Percentiles rank a stretch among this genome's conserved stretches.
Conservation (phyloP, 495 filamentous ascomycete genomes). For the Geoglossum glabrum region DNA sequence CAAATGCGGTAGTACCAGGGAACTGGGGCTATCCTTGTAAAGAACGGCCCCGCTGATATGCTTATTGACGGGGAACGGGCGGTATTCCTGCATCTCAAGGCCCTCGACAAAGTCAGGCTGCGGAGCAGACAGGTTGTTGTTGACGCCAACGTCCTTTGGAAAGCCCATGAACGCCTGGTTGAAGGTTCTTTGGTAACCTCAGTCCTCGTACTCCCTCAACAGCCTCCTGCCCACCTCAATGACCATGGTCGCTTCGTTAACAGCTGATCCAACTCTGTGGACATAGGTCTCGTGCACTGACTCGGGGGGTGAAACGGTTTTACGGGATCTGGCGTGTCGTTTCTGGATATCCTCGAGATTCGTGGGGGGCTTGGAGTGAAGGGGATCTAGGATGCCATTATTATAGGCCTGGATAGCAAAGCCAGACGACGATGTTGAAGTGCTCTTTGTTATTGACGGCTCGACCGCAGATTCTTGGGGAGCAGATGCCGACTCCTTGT, state of each 20-base stretch:
- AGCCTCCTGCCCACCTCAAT: neutral
- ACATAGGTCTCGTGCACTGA: conserved; percentile 10
- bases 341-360: conserved; percentile 14
- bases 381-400: conserved; percentile 14
- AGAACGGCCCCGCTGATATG: conserved; percentile 15
- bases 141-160: neutral
- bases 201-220: neutral
- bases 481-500: conserved; percentile 1
- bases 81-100: conserved; percentile 10
- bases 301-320: conserved; percentile 13
- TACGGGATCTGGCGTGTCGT: conserved; percentile 9
- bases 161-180: neutral
- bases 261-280: conserved; percentile 5
- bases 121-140: conserved; percentile 3
- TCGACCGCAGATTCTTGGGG: conserved; percentile 8
- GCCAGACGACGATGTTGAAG: conserved; percentile 13
- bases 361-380: conserved; percentile 10
- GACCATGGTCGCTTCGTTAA: conserved; percentile 9
- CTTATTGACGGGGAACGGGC: conserved; percentile 15
- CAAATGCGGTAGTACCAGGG: conserved; percentile 16
- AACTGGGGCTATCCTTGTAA: conserved; percentile 12
- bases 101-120: conserved; percentile 18
- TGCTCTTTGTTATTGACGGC: conserved; percentile 10
- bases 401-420: conserved; percentile 13
- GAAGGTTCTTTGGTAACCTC: neutral